Evolutionary conservation across 257 asterid genomes (phyloP).

Genomic region (Ophiorrhiza pumila): DNA sequence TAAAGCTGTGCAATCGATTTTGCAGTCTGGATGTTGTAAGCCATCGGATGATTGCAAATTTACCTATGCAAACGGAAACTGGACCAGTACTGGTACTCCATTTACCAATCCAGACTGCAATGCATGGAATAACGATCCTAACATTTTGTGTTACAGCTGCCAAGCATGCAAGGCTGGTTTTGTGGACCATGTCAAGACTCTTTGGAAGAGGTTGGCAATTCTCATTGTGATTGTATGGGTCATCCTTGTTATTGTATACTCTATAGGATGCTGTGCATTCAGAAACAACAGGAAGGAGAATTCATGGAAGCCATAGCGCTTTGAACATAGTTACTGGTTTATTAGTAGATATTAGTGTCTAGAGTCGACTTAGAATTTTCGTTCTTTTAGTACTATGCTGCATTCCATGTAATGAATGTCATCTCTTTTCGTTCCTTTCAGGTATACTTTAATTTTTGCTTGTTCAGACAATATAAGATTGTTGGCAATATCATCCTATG

Average conservation of each 20-base stretch:
- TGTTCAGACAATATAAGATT: not conserved
- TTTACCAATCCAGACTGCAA: slow-evolving; percentile 49
- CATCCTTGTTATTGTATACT: slow-evolving; percentile 76
- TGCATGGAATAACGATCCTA: slow-evolving; percentile 57
- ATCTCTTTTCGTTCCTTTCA: not conserved
- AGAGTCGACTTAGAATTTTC: not conserved
- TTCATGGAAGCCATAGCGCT: slow-evolving; percentile 82
- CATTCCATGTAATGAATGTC: not conserved
- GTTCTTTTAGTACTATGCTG: not conserved
- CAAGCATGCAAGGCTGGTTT: slow-evolving; percentile 87
- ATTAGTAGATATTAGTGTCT: not conserved
- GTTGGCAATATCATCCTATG: not conserved
- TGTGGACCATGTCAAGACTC: slow-evolving; percentile 74
- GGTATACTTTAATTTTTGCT: slow-evolving; percentile 15
- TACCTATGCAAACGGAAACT: slow-evolving; percentile 63
- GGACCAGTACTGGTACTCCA: slow-evolving; percentile 38
- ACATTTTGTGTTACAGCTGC: slow-evolving; percentile 59
- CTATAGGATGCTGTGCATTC: slow-evolving; percentile 79
- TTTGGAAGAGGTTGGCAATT: slow-evolving; percentile 78
- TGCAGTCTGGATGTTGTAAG: slow-evolving; percentile 97
- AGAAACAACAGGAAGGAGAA: slow-evolving; percentile 79
- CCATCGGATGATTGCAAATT: slow-evolving; percentile 75
- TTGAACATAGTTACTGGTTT: slow-evolving; percentile 20
- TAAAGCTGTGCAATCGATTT: not conserved
- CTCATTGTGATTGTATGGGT: slow-evolving; percentile 64